Conservation (phyloP, 352 stramenopile genomes). For the Phytophthora vignae region DNA sequence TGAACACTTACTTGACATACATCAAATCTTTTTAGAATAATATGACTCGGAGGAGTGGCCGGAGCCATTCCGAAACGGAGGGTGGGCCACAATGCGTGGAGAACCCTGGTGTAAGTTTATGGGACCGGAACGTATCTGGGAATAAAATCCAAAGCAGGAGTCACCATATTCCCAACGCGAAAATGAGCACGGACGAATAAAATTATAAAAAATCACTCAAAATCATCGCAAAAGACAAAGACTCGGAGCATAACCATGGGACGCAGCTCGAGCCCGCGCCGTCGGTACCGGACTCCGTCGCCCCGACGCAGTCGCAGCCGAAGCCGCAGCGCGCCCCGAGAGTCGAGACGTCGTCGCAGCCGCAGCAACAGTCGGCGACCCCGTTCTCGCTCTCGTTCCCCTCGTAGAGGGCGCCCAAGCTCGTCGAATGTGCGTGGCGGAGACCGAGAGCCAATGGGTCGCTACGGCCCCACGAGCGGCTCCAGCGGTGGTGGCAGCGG, state of each 20-base stretch:
- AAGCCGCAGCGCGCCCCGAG: constrained; percentile 35
- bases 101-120: too few species aligned
- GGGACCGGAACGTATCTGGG: too few species aligned
- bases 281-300: constrained; percentile 32
- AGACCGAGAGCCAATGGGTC: constrained; percentile 36
- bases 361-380: constrained; percentile 26
- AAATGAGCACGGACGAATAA: too few species aligned
- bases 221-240: too few species aligned
- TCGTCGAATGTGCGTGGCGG: constrained; percentile 23
- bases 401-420: constrained; percentile 30
- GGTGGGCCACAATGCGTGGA: too few species aligned
- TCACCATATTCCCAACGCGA: too few species aligned
- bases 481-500: constrained; percentile 9
- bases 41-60: too few species aligned
- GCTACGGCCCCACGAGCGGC: constrained; percentile 32
- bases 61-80: too few species aligned
- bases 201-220: too few species aligned
- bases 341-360: constrained; percentile 28
- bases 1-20: constrained; percentile 2
- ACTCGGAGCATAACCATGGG: constrained; percentile 23
- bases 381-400: constrained; percentile 36
- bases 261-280: constrained; percentile 39
- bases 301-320: constrained; percentile 39
- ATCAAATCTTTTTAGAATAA: too few species aligned
- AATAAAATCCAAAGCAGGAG: too few species aligned